Evolutionary conservation across 257 asterid genomes (phyloP), one percentile per base, ranked within the genome.

Genomic region (Phtheirospermum japonicum): DNA sequence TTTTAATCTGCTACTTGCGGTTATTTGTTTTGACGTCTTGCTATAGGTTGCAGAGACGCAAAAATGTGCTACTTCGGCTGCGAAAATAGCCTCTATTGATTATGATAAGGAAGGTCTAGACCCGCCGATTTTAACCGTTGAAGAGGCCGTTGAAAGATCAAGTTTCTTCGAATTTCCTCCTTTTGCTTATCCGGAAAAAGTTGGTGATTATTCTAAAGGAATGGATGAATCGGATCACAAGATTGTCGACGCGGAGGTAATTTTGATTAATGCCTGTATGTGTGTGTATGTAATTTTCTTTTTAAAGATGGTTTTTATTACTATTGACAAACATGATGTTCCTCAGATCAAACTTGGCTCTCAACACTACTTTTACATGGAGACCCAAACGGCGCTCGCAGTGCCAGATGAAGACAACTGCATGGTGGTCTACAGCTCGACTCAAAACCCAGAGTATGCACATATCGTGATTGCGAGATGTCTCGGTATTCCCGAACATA

Each of bases 391-490:
- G 18, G 85, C 87, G 10, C 84, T 86, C 13, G 91, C 95, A 8
- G 55, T 86, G 51, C 95, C 95, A 28, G 95, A 86, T 61, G 95
- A 86, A 75, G 95, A 86, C 85, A 81, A 86, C 64, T 73, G 85
- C 74, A 83, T 83, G 85, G 81, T 78, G 73, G 87, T 86, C 67
- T 83, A 83, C 66, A 77, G 85, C 68, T 86, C 95, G 37, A 65
- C 31, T 45, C 95, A 86, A 63, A 49, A 23, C 71, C 87, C 91
- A 2, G 95, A 86, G 76, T 59, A 12, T 36, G 68, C 77, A 33
- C 85, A 86, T 14, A 61, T 14, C 12, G 85, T 59, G 54, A 83
- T 86, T 18, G 87, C 91, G 58, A 77, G 69, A 73, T 86, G 91
- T 73, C 89, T 86, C 1, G 91, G 95, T 42, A 33, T 86, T 66